These are phyloP conservation scores for Cyclotella atomus DNA, from an alignment of 108 stramenopile genomes.

Conservation along the genomic window DNA sequence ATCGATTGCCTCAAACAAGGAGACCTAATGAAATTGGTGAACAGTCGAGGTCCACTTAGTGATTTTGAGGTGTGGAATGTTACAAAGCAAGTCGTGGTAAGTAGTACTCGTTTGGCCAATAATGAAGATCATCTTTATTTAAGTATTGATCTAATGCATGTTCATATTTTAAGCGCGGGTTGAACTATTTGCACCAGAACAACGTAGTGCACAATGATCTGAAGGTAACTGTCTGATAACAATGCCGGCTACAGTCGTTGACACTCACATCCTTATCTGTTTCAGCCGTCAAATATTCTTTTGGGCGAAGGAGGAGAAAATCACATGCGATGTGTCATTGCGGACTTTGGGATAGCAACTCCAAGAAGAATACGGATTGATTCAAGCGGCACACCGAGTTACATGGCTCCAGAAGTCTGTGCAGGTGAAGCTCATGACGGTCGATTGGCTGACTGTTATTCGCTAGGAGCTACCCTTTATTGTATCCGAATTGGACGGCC, in stretches of 20 bases:
- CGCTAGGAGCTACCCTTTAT: slow-evolving; percentile 71
- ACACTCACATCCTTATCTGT: slow-evolving; percentile 38
- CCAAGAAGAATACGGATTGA: slow-evolving; percentile 27
- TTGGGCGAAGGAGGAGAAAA: slow-evolving; percentile 26
- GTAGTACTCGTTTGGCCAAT: not conserved
- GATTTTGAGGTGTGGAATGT: slow-evolving; percentile 18
- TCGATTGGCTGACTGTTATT: slow-evolving; percentile 73
- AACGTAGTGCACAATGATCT: slow-evolving; percentile 48
- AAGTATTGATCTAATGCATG: not conserved
- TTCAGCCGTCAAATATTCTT: slow-evolving; percentile 16
- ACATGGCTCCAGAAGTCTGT: slow-evolving; percentile 69
- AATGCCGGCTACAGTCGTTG: slow-evolving; percentile 54
- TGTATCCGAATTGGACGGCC: slow-evolving; percentile 72
- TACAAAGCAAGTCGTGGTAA: slow-evolving; percentile 20
- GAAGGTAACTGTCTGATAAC: slow-evolving; percentile 19
- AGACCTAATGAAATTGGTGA: slow-evolving; percentile 67
- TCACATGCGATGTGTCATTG: slow-evolving; percentile 48
- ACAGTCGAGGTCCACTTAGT: slow-evolving; percentile 31
- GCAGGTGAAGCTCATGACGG: slow-evolving; percentile 57
- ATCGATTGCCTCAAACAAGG: slow-evolving; percentile 74
- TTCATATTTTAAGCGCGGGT: slow-evolving; percentile 4
- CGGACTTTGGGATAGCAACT: slow-evolving; percentile 4
- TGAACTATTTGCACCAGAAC: slow-evolving; percentile 32
- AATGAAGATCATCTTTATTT: not conserved
- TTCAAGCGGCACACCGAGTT: slow-evolving; percentile 71